Percentiles rank a stretch among this genome's conserved stretches.
Evolutionary conservation across 805 yeast species (phyloP).

Genomic region (Starmerella sirachaensis): DNA sequence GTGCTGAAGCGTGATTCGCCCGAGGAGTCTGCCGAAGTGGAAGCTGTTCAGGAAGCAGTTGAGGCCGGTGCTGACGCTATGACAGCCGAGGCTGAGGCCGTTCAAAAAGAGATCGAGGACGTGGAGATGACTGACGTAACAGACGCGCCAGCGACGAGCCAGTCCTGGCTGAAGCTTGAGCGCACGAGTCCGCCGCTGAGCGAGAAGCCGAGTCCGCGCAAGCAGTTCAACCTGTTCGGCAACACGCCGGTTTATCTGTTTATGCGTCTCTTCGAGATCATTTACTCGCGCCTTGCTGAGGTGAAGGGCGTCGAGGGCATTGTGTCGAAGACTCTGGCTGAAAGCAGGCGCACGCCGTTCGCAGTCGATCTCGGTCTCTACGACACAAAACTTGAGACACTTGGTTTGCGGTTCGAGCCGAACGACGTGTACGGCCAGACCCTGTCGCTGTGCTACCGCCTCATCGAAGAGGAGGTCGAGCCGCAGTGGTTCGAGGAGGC

Average conservation of each 20-base stretch:
- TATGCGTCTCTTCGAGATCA: slow-evolving; percentile 69
- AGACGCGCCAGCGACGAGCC: slow-evolving; percentile 24
- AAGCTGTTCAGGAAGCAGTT: background rate
- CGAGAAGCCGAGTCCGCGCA: slow-evolving; percentile 24
- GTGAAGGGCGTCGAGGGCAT: slow-evolving; percentile 57
- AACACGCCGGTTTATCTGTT: slow-evolving; percentile 83
- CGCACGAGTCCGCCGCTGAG: slow-evolving; percentile 20
- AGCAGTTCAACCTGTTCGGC: slow-evolving; percentile 65
- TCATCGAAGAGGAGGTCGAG: slow-evolving; percentile 83
- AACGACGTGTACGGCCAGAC: slow-evolving; percentile 52
- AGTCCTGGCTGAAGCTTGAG: slow-evolving; percentile 23
- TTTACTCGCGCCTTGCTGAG: slow-evolving; percentile 70
- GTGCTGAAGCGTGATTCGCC: no score
- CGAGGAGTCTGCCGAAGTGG: slow-evolving; percentile 10
- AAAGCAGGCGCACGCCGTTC: slow-evolving; percentile 39
- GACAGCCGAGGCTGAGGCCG: slow-evolving; percentile 10
- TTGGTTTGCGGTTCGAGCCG: slow-evolving; percentile 54
- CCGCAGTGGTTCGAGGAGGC: slow-evolving; percentile 94
- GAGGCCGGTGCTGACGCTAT: slow-evolving; percentile 14
- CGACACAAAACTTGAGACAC: slow-evolving; percentile 66
- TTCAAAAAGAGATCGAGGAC: slow-evolving; percentile 11
- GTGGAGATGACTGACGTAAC: slow-evolving; percentile 21
- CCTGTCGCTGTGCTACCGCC: slow-evolving; percentile 56
- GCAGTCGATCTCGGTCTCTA: slow-evolving; percentile 77
- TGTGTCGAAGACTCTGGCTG: slow-evolving; percentile 61